Base-by-base conservation (phyloP, 768 basidiomycete species). In the Kwoniella botswanensis region DNA sequence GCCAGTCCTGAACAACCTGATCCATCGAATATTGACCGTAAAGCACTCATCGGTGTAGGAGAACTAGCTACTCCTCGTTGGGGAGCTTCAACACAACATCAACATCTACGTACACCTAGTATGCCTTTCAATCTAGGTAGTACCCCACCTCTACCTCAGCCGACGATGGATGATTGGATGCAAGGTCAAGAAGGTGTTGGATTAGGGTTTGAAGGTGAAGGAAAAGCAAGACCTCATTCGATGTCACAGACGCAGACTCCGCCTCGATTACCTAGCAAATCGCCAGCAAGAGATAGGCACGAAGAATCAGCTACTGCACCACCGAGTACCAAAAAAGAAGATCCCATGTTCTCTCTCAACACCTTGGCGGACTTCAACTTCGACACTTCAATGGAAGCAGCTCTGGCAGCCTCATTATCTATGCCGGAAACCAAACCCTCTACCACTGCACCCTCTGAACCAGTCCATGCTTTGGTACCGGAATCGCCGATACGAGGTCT, bases 11-110 rank as follows among this genome's bases (percentile, higher is more conserved):
- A 76, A 26, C 67, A 74, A 4, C 67, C 74, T 7, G 80, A 82
- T 60, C 83, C 83, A 4, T 67, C 70, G 15, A 70, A 74, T 71
- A 79, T 84, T n/a, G 94, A 98, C 85, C 88, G 97, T 68, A 88
- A 89, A 18, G 91, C 90, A 46, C 89, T 98, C 52, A 89, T 98
- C 64, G 97, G 97, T 26, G 92, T 98, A 5, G 97, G 97, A 46
- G 97, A 99, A 84, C 88, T 98, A 42, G 86, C 94, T 21, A 99
- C 97, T n/a, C 97, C 97, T 59, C 88, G 94, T 71, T 99, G 94
- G 95, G 88, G 76, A 21, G 67, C 72, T 13, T 67, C 75, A 11
- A 71, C n/a, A 88, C 70, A 41, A 4, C 67, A 71, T 29, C 70
- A 60, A 24, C 79, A 80, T 66, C 52, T 71, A 15, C 71, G 79